phyloP scores from a whole-genome alignment of 257 asterid genomes.

The Solanum acaule region DNA sequence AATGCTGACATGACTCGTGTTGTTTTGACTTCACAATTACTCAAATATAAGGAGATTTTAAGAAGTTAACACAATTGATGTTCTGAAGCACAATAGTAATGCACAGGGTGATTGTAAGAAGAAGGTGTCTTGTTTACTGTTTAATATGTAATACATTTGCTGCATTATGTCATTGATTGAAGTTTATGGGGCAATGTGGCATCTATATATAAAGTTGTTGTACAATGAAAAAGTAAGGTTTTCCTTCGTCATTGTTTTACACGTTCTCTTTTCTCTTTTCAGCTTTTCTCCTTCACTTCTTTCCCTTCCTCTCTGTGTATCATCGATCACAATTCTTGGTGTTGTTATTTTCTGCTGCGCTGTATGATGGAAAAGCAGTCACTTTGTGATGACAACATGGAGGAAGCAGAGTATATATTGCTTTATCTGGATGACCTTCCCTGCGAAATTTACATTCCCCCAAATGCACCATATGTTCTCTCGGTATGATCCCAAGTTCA shows the following conservation, averaged over 20 bases:
- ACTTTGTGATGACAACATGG: neutral
- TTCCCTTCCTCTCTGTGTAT: neutral
- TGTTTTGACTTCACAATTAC: neutral
- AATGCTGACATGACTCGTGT: neutral
- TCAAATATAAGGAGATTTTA: neutral
- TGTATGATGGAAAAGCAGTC: neutral
- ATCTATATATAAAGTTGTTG: neutral
- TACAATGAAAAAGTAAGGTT: neutral
- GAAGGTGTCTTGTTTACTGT: neutral
- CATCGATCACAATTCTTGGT: neutral
- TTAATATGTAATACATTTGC: neutral
- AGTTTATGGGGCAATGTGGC: neutral
- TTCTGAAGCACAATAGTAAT: neutral
- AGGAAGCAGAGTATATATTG: conserved; percentile 52
- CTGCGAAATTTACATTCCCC: conserved; percentile 39
- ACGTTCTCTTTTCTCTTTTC: neutral
- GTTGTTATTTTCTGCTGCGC: neutral
- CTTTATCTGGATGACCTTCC: conserved; percentile 49
- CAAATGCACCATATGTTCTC: conserved; percentile 63
- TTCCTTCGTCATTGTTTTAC: neutral
- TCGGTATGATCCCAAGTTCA: conserved; percentile 30
- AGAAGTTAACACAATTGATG: neutral
- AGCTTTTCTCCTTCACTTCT: neutral
- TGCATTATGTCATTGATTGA: neutral
- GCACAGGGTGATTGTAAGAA: neutral